Conservation (phyloP, 495 filamentous ascomycete species). For the Saxophila tyrrhenica region DNA sequence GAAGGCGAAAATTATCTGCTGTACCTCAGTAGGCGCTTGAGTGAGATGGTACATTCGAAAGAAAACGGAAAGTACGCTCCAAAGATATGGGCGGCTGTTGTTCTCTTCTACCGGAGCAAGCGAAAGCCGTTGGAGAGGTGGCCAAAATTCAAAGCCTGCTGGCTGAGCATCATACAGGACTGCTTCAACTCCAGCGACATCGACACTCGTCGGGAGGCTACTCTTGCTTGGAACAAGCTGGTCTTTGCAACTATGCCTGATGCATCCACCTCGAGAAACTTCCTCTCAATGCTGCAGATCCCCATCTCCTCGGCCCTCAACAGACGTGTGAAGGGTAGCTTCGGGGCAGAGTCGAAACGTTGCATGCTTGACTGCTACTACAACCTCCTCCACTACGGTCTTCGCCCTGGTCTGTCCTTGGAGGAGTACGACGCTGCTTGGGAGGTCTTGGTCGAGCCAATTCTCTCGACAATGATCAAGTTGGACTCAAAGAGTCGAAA, state of each 20-base stretch:
- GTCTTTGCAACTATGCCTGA: constrained; percentile 57
- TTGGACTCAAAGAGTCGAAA: constrained; percentile 11
- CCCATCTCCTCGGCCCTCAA: constrained; percentile 61
- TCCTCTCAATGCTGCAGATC: constrained; percentile 55
- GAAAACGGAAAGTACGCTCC: constrained; percentile 60
- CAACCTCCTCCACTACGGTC: constrained; percentile 74
- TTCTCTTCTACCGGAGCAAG: constrained; percentile 60
- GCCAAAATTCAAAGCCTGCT: constrained; percentile 53
- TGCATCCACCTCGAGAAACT: constrained; percentile 44
- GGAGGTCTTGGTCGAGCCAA: constrained; percentile 56
- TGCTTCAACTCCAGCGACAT: constrained; percentile 76
- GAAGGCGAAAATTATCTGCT: constrained; percentile 51
- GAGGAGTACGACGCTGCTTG: constrained; percentile 63
- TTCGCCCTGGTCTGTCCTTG: constrained; percentile 53
- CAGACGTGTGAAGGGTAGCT: constrained; percentile 46
- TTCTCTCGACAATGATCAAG: constrained; percentile 38
- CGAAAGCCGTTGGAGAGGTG: constrained; percentile 53
- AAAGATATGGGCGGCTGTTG: constrained; percentile 73
- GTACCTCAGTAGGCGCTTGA: constrained; percentile 54
- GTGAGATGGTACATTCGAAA: constrained; percentile 53
- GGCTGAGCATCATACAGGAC: constrained; percentile 62
- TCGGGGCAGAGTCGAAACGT: constrained; percentile 44
- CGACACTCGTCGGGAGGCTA: constrained; percentile 61
- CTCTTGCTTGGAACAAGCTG: constrained; percentile 72
- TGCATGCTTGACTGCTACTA: constrained; percentile 58